Evolutionary conservation across 1,139 yeast genomes (phyloP).

Genomic region (Sugiyamaella novakii): DNA sequence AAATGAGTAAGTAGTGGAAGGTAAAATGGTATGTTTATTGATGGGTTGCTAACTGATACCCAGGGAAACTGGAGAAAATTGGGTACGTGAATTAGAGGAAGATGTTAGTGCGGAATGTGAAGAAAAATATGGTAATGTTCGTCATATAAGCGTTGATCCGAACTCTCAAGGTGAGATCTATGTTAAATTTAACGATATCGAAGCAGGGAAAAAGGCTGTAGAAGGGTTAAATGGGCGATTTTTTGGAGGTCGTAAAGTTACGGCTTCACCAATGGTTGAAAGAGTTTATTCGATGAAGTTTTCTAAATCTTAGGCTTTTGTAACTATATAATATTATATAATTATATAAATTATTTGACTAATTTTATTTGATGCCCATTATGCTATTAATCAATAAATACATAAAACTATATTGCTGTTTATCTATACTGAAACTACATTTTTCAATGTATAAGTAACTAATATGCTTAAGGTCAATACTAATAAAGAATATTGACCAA

Average conservation of each 20-base stretch:
- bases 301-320: constrained; percentile 6
- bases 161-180: constrained; percentile 42
- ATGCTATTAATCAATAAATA: neutral
- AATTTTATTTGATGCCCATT: neutral
- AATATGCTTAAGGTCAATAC: constrained; percentile 60
- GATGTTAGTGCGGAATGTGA: constrained; percentile 45
- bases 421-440: constrained; percentile 32
- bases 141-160: constrained; percentile 41
- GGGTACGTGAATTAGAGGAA: constrained; percentile 44
- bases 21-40: too few species aligned
- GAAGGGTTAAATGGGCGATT: constrained; percentile 43
- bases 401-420: too few species aligned
- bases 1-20: constrained; percentile 37
- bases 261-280: constrained; percentile 41
- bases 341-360: neutral
- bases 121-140: constrained; percentile 43
- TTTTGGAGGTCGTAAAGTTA: constrained; percentile 41
- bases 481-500: constrained; percentile 65
- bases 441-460: constrained; percentile 44
- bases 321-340: too few species aligned
- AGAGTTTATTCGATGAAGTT: constrained; percentile 39
- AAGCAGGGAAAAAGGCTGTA: constrained; percentile 40
- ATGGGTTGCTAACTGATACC: too few species aligned
- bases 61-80: constrained; percentile 42
- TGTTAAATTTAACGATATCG: constrained; percentile 39